These are phyloP conservation scores for Ogataea glucozyma DNA, from an alignment of 805 yeast genomes.

Conservation along the genomic window DNA sequence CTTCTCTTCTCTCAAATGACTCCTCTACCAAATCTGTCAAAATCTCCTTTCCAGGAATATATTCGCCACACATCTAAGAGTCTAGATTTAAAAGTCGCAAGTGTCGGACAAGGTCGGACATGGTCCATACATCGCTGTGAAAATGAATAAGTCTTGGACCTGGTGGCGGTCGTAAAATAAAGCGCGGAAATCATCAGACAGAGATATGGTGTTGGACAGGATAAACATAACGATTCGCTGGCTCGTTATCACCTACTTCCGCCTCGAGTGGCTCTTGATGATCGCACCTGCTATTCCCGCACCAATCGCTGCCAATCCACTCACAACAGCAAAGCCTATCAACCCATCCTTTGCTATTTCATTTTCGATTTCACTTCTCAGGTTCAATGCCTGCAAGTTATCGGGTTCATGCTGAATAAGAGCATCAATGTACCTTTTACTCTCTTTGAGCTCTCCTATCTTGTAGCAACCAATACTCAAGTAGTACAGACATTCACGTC, in stretches of 20 bases:
- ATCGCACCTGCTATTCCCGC: conserved; percentile 46
- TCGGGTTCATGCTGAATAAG: conserved; percentile 80
- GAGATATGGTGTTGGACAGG: no score
- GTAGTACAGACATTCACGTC: conserved; percentile 89
- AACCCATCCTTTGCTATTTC: conserved; percentile 85
- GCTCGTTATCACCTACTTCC: conserved; percentile 11
- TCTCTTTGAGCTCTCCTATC: conserved; percentile 81
- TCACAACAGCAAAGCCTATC: conserved; percentile 82
- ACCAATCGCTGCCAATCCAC: conserved; percentile 84
- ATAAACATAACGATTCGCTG: no score
- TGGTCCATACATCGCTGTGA: no score
- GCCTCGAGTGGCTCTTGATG: conserved; percentile 21
- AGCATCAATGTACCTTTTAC: conserved; percentile 82
- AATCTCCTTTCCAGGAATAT: no score
- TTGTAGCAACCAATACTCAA: conserved; percentile 85
- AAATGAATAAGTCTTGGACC: no score
- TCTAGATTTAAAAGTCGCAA: no score
- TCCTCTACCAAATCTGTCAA: no score
- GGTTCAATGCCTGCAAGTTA: conserved; percentile 70
- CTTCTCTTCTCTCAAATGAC: no score
- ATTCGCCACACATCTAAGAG: no score
- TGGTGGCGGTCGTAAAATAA: no score
- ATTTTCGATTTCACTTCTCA: conserved; percentile 78
- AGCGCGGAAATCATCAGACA: no score
- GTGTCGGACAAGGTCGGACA: no score